phyloP scores from a whole-genome alignment of 2,329 filamentous ascomycete genomes.

The Microcyclospora tardicrescens region DNA sequence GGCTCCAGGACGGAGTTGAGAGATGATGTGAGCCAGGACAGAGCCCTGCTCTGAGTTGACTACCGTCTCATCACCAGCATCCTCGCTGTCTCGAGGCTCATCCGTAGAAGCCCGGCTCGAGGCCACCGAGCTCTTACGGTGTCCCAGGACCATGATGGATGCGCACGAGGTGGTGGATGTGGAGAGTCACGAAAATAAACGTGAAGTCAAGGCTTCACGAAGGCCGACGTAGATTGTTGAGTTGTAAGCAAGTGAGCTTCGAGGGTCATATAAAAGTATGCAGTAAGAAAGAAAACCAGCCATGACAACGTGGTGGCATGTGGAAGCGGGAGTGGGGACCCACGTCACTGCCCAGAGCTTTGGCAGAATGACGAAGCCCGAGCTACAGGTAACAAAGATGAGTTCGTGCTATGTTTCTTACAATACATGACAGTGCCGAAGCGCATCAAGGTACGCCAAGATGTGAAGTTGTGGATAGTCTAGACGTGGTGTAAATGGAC shows the following conservation, averaged over 20 bases:
- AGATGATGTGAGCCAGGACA: conserved; percentile 94
- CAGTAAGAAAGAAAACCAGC: too few relatives aligned
- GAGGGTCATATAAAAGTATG: too few relatives aligned
- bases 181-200: not conserved
- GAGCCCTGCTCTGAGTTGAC: conserved; percentile 91
- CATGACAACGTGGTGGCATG: too few relatives aligned
- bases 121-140: conserved; percentile 34
- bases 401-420: too few relatives aligned
- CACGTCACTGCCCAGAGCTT: too few relatives aligned
- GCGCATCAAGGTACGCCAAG: too few relatives aligned
- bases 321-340: too few relatives aligned
- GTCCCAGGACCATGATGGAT: conserved; percentile 33
- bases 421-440: too few relatives aligned
- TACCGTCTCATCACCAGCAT: conserved; percentile 49
- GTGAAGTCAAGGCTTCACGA: not conserved
- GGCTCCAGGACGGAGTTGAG: conserved; percentile 85
- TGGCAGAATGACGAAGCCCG: too few relatives aligned
- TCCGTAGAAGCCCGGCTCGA: conserved; percentile 31
- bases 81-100: conserved; percentile 27
- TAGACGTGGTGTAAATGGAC: too few relatives aligned
- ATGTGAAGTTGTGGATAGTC: too few relatives aligned
- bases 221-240: not conserved
- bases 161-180: not conserved
- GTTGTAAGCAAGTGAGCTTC: not conserved
- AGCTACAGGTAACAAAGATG: too few relatives aligned